phyloP scores from a whole-genome alignment of 2,329 filamentous ascomycete species.

The Penicillium hordei region DNA sequence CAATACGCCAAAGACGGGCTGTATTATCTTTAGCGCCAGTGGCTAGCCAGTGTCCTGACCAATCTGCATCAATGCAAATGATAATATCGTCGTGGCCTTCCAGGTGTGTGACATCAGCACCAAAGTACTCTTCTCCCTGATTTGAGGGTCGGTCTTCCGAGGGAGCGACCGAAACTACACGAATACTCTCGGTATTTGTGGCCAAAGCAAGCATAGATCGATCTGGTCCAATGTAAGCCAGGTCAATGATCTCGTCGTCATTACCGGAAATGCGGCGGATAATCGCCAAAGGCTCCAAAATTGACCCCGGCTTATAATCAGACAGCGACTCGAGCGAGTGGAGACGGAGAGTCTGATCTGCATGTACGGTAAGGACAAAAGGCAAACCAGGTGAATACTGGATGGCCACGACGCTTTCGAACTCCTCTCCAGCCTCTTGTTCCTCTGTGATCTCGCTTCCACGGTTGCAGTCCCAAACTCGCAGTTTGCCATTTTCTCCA shows the following conservation, averaged over 20 bases:
- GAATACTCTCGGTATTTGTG: constrained; percentile 91
- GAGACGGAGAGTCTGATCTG: constrained; percentile 82
- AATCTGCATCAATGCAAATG: constrained; percentile 90
- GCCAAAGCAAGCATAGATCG: constrained; percentile 82
- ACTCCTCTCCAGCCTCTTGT: constrained; percentile 61
- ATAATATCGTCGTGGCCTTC: constrained; percentile 95
- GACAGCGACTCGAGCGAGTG: constrained; percentile 56
- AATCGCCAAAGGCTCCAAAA: constrained; percentile 59
- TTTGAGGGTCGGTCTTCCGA: constrained; percentile 35
- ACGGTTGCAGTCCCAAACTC: constrained; percentile 77
- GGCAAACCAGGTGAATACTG: constrained; percentile 65
- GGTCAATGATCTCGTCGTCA: constrained; percentile 95
- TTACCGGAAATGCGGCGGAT: constrained; percentile 87
- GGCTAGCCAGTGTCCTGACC: constrained; percentile 95
- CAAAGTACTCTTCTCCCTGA: constrained; percentile 65
- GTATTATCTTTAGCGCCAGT: constrained; percentile 97
- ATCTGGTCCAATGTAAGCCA: constrained; percentile 80
- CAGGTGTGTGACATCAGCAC: constrained; percentile 80
- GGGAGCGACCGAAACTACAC: constrained; percentile 70
- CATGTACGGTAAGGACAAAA: constrained; percentile 78
- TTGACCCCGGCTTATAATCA: constrained; percentile 39
- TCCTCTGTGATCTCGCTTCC: constrained; percentile 78
- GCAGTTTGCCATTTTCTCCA: constrained; percentile 76
- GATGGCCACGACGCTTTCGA: constrained; percentile 69
- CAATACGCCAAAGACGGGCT: constrained; percentile 84